A percentile compares a stretch with the other conserved stretches of the same genome.
These are phyloP conservation scores for Artemisia tridentata DNA, from an alignment of 129 eudicot species.

Conservation along the genomic window DNA sequence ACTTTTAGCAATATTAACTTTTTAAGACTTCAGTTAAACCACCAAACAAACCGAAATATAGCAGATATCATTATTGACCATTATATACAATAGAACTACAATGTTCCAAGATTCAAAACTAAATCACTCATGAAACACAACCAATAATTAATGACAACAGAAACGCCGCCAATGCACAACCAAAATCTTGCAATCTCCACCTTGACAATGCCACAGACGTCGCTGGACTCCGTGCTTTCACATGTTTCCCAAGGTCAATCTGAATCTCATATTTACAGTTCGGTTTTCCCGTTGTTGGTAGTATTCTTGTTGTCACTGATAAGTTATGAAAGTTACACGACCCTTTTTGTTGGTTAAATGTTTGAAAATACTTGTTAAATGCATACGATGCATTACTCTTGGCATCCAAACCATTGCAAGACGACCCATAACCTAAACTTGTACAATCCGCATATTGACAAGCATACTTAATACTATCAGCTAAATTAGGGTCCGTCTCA, in stretches of 20 bases:
- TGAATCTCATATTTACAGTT: slow-evolving; percentile 62
- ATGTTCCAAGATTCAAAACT: slow-evolving; percentile 28
- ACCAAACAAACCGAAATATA: background rate
- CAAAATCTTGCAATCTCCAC: slow-evolving; percentile 13
- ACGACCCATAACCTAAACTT: slow-evolving; percentile 76
- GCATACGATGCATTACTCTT: slow-evolving; percentile 77
- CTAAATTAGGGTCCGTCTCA: slow-evolving; percentile 53
- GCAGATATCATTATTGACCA: slow-evolving; percentile 8
- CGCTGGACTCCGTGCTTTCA: slow-evolving; percentile 22
- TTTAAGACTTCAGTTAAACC: slow-evolving; percentile 2
- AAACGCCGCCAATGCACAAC: slow-evolving; percentile 11
- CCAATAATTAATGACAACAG: slow-evolving; percentile 17
- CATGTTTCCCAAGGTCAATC: slow-evolving; percentile 63
- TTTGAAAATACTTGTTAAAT: slow-evolving; percentile 80
- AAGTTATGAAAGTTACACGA: slow-evolving; percentile 68
- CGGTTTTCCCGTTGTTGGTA: slow-evolving; percentile 46
- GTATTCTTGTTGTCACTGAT: slow-evolving; percentile 45
- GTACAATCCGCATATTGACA: slow-evolving; percentile 90
- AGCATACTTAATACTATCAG: slow-evolving; percentile 52
- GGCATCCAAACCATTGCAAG: slow-evolving; percentile 73
- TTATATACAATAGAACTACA: slow-evolving; percentile 3
- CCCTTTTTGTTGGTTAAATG: slow-evolving; percentile 61
- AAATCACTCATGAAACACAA: slow-evolving; percentile 26
- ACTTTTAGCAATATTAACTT: background rate
- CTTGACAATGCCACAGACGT: slow-evolving; percentile 18